Percentiles rank a stretch among this genome's conserved stretches.
Conservation (phyloP, 73 alveolate genomes). For the Tetrahymena borealis region DNA sequence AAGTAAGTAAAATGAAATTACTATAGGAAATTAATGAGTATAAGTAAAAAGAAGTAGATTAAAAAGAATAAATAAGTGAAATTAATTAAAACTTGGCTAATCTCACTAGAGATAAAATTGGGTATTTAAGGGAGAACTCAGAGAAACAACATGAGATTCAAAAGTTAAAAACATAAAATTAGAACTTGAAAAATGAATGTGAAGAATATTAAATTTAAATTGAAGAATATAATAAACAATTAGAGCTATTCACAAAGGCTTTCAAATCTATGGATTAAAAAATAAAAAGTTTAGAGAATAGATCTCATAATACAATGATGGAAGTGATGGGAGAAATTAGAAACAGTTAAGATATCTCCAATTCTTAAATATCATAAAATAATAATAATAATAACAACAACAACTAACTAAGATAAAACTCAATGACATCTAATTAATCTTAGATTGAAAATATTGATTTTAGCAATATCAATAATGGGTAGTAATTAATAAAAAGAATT, state of each 20-base stretch:
- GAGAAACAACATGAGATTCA: background rate
- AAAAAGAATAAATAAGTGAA: background rate
- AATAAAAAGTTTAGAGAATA: background rate
- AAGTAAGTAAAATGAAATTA: background rate
- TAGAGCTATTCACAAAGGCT: background rate
- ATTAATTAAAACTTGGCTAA: background rate
- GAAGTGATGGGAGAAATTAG: background rate
- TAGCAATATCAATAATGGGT: background rate
- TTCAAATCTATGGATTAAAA: background rate
- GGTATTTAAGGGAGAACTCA: background rate
- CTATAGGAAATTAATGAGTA: background rate
- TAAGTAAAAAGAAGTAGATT: background rate
- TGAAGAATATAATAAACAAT: background rate
- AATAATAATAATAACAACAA: background rate
- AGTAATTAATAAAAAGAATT: background rate
- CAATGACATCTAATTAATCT: no score
- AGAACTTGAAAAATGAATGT: background rate
- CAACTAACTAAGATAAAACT: no score
- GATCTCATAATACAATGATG: background rate
- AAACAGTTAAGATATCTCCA: background rate
- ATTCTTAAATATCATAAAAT: background rate
- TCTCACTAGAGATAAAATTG: background rate
- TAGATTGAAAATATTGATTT: background rate
- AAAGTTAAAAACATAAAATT: background rate
- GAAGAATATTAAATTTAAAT: background rate